Conservation (phyloP, 805 yeast species). For the Wickerhamiella hasegawae region DNA sequence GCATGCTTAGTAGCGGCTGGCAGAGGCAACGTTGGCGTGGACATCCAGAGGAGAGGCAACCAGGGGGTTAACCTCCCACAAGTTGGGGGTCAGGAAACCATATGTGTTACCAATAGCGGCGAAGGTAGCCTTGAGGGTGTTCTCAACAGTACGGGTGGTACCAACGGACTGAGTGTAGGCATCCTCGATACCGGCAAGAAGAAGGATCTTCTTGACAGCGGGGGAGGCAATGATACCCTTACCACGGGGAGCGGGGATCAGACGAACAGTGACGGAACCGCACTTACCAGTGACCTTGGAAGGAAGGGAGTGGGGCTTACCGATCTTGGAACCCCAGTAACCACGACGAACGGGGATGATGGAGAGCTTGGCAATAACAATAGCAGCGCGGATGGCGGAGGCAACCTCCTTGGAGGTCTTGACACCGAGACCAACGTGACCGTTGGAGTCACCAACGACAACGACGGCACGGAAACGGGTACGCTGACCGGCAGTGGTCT, state of each 20-base stretch:
- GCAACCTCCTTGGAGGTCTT: constrained; percentile 99
- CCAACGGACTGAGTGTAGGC: constrained; percentile 98
- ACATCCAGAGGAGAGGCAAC: constrained; percentile 88
- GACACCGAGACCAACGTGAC: constrained; percentile 99
- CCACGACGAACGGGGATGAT: constrained; percentile 99
- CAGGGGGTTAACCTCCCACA: constrained; percentile 80
- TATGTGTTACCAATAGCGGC: constrained; percentile 99
- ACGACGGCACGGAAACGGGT: constrained; percentile 99
- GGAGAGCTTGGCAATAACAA: constrained; percentile 96
- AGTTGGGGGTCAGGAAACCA: constrained; percentile 99
- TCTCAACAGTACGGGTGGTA: constrained; percentile 98
- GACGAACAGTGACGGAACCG: constrained; percentile 96
- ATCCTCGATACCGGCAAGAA: constrained; percentile 99
- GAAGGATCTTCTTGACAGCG: constrained; percentile 96
- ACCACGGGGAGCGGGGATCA: constrained; percentile 99
- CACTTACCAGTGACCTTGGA: constrained; percentile 98
- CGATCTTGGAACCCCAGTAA: constrained; percentile 99
- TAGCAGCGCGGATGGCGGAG: constrained; percentile 99
- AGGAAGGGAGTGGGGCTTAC: constrained; percentile 98
- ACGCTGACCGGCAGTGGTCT: constrained; percentile 99
- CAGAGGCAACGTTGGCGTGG: constrained; percentile 32
- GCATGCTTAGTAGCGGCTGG: constrained; percentile 16
- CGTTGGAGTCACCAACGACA: constrained; percentile 98
- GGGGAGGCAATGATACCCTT: constrained; percentile 99
- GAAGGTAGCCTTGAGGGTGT: constrained; percentile 99